Evolutionary conservation across 2,329 filamentous ascomycete genomes (phyloP).

Genomic region (Aspergillus nomiae): DNA sequence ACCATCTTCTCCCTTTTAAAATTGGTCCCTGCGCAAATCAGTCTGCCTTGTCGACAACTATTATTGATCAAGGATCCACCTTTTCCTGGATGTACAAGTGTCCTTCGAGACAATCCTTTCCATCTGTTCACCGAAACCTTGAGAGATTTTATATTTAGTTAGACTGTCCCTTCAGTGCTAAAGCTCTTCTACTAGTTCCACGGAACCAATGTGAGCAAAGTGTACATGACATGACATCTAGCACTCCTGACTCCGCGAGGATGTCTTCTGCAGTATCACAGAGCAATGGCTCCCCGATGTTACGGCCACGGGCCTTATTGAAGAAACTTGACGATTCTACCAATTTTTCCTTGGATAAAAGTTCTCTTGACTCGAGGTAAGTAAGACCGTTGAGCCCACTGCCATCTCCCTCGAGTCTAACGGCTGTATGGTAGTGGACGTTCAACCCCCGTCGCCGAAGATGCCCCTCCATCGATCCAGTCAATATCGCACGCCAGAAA

Average conservation of each 20-base stretch:
- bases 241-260: slow-evolving; percentile 15
- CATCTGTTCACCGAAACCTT: slow-evolving; percentile 1
- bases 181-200: background rate
- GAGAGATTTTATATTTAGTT: slow-evolving; percentile 6
- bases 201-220: slow-evolving; percentile 22
- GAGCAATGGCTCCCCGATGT: slow-evolving; percentile 25
- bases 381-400: background rate
- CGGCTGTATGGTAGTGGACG: slow-evolving; percentile 62
- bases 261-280: slow-evolving; percentile 35
- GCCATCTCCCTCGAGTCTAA: background rate
- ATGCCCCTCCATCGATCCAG: slow-evolving; percentile 90
- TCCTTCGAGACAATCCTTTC: background rate
- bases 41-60: slow-evolving; percentile 1
- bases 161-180: background rate
- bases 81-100: slow-evolving; percentile 5
- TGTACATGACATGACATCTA: background rate
- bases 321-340: slow-evolving; percentile 30
- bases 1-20: background rate
- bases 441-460: slow-evolving; percentile 79
- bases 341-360: slow-evolving; percentile 31
- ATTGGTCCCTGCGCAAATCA: slow-evolving; percentile 7
- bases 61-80: slow-evolving; percentile 1
- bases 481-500: slow-evolving; percentile 83
- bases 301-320: slow-evolving; percentile 37
- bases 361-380: slow-evolving; percentile 41